Evolutionary conservation across 106 monocot genomes (phyloP), one percentile per base, ranked within the genome.

Genomic region (Allium cepa): DNA sequence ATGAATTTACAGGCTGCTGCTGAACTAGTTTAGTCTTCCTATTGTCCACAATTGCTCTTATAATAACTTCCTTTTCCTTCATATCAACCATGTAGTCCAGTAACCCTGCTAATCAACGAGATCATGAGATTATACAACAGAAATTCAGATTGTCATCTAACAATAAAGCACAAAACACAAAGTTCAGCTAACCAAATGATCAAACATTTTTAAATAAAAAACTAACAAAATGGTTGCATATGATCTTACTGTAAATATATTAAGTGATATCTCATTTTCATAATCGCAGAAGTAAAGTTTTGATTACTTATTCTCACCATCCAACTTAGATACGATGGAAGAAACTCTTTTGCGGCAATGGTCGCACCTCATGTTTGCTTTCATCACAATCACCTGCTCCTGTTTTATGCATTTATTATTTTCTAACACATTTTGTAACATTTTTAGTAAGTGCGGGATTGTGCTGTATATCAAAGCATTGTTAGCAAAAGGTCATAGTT

Each of bases 1-100:
- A 36, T 36, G 36, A 36, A 4, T 36, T 36, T 5, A 36, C 36
- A 36, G 36, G 36, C 36, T 36, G 36, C 36, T 36, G 36, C 36
- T 36, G 36, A 36, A 36, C 36, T 36, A 36, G 56, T 56, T 51
- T 60, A 12, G 18, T 67, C 67, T 58, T 71, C 49, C 67, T 68
- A n/a, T 50, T 15, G 12, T 56, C 47, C 53, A 68, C 73, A 13
- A 73, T 1, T 11, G 72, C 79, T 27, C 73, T 69, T 11, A 79
- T 51, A 46, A 64, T 77, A 27, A 87, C 80, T 60, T 87, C 83
- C 27, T 80, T 72, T 69, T 83, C 80, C 18, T 60, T 26, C 56
- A 83, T 71, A 63, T 87, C 87, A 60, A 83, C 83, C 67, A 80
- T 66, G 56, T 83, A 87, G 56, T 87, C 87, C 55, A 83, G 17